Base-by-base conservation (phyloP, 345 rosid genomes). In the Salix purpurea region DNA sequence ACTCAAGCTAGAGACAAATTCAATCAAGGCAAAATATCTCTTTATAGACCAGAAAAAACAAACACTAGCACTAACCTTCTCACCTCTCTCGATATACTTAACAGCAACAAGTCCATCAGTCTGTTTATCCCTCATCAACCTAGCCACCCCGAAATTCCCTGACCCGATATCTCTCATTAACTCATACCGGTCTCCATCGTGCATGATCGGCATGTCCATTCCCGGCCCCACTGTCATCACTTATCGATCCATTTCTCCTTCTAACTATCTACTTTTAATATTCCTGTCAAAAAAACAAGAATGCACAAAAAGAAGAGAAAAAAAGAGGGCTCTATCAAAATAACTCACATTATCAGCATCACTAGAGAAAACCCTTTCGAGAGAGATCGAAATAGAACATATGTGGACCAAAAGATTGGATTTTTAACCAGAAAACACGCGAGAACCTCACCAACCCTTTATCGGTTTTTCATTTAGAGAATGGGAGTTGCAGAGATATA, bases 201-300 rank as follows among this genome's bases (percentile, higher is more conserved):
- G 98, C 89, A 91, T 87, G 82, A 93, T 96, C 85, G 97, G 98
- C 94, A 96, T 0, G 83, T 96, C 97, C 97, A 92, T 93, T 2
- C 92, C 96, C 1, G 96, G 92, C 54, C 93, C 96, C 56, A 82
- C 91, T 40, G 89, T 90, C 52, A 85, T 77, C 81, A 88, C 90
- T 76, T 86, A 32, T 61, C 97, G 91, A 90, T 93, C 91, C 99
- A 96, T 93, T 23, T 68, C 36, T 39, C 21, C 32, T 46, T n/a
- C 24, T 19, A 24, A 28, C 71, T 71, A 56, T 37, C 69, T 34
- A 50, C 42, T 6, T 28, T 13, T 2, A 65, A 65, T 10, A 28
- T 70, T 26, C 24, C 9, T 34, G 18, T 44, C 5, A 37, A 67
- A 69, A 52, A 68, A 65, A 18, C 21, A 40, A 42, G 7, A 68